Evolutionary conservation across 1,284 basidiomycete species (phyloP), one percentile per base, ranked within the genome.

Genomic region (Moesziomyces parantarcticus): DNA sequence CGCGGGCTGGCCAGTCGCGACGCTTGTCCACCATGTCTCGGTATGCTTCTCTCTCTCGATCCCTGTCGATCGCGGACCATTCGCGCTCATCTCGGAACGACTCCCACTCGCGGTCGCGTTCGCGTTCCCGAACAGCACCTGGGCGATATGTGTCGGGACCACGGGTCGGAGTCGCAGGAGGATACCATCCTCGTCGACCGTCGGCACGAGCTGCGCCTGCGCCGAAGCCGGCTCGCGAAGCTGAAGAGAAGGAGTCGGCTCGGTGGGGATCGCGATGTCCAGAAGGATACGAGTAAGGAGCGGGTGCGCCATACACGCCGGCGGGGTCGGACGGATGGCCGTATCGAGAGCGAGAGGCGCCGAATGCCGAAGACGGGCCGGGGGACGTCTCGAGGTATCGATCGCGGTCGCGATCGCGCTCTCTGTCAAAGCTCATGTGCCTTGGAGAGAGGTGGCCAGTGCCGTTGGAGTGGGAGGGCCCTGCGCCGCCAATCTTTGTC

Each of bases 21-120:
- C 66, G 65, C 42, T 61, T 54, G 48, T 68, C 66, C 6, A 53
- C 55, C 9, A 52, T 16, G 23, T 69, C 56, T 43, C 59, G 34
- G 29, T 63, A 60, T 7, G 46, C 50, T 7, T 75, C 63, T 23
- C 63, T 34, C 3, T 71, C 72, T 14, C 75, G 39, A 5, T 77
- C 75, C 26, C 62, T 25, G 3, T 71, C 66, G 40, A 67, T 18
- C 3, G 42, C 49, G 9, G 54, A 23, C 54, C 76, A 57, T 11
- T 75, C 72, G 25, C 72, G 39, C 6, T 77, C 45, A 13, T 75
- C 75, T 1, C 71, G 58, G 41, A 55, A 58, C 18, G 56, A 56
- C 13, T 67, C 69, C 69, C 69, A 66, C 21, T 74, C 71, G 39
- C 65, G 36, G 2, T 66, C 71, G 2, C 70, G 64, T 45, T 67